These are phyloP conservation scores for Geosmithia flava DNA, from an alignment of 2,329 filamentous ascomycete genomes.

Conservation along the genomic window DNA sequence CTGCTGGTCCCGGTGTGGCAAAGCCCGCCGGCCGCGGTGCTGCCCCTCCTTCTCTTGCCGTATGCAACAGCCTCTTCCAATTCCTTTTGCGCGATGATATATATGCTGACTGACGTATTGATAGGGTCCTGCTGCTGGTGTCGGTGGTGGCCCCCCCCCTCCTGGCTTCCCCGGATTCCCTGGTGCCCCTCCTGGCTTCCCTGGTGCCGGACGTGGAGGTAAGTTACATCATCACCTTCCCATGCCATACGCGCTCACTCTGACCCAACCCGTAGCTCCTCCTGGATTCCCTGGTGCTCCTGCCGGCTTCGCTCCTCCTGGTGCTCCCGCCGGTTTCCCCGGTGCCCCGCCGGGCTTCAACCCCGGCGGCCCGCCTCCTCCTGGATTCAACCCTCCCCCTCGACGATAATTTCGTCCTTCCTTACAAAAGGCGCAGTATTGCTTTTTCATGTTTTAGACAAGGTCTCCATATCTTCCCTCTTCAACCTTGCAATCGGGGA, in stretches of 20 bases:
- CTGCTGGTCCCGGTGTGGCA: constrained; percentile 78
- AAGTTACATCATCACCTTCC: constrained; percentile 16
- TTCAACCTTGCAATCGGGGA: background rate
- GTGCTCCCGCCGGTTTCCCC: constrained; percentile 36
- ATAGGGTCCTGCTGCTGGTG: constrained; percentile 71
- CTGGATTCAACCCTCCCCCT: constrained; percentile 66
- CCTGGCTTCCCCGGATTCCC: constrained; percentile 40
- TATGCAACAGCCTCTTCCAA: constrained; percentile 18
- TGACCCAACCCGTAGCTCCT: constrained; percentile 23
- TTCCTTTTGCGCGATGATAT: background rate
- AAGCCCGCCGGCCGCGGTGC: constrained; percentile 80
- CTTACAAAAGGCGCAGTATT: constrained; percentile 1
- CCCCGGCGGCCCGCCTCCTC: constrained; percentile 40
- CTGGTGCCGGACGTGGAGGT: constrained; percentile 41
- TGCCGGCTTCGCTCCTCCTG: constrained; percentile 23
- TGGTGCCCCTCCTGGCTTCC: constrained; percentile 31
- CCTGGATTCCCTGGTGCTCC: constrained; percentile 32
- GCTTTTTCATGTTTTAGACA: background rate
- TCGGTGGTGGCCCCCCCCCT: constrained; percentile 57
- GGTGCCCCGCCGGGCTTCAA: constrained; percentile 36
- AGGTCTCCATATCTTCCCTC: background rate
- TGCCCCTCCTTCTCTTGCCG: constrained; percentile 64
- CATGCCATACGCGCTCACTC: constrained; percentile 5
- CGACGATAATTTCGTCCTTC: constrained; percentile 29
- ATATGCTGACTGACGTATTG: constrained; percentile 8